These are phyloP conservation scores for Lasiodiplodia gonubiensis DNA, from an alignment of 2,329 filamentous ascomycete species.

Conservation along the genomic window DNA sequence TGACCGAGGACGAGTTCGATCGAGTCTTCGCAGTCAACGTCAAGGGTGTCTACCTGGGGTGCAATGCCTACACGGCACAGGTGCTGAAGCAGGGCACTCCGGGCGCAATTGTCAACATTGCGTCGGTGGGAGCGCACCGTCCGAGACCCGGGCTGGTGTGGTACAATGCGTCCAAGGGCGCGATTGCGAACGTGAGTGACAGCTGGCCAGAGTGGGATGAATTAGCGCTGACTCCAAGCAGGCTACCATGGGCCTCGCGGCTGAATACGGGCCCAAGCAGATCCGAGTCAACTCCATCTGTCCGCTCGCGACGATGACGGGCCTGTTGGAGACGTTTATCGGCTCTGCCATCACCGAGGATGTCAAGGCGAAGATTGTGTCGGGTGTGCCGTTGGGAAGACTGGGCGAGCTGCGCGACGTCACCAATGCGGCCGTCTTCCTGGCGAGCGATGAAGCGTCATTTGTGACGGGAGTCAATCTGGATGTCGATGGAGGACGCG, in stretches of 20 bases:
- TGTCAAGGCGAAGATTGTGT: slow-evolving; percentile 58
- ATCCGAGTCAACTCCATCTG: slow-evolving; percentile 77
- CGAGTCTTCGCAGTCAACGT: slow-evolving; percentile 72
- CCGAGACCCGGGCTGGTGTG: slow-evolving; percentile 69
- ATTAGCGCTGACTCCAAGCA: slow-evolving; percentile 8
- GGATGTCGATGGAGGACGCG: slow-evolving; percentile 47
- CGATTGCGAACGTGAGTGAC: slow-evolving; percentile 61
- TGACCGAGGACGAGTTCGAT: slow-evolving; percentile 71
- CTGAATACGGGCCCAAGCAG: slow-evolving; percentile 74
- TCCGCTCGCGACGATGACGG: slow-evolving; percentile 71
- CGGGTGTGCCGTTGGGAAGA: slow-evolving; percentile 63
- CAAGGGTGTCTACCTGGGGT: slow-evolving; percentile 68
- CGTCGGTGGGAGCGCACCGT: slow-evolving; percentile 67
- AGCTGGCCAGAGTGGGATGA: not conserved
- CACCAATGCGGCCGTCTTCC: slow-evolving; percentile 61
- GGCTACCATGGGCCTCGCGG: slow-evolving; percentile 70
- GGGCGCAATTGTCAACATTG: slow-evolving; percentile 69
- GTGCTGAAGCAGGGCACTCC: slow-evolving; percentile 63
- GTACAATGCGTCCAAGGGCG: slow-evolving; percentile 74
- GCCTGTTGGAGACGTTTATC: slow-evolving; percentile 64
- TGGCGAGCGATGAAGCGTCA: slow-evolving; percentile 63
- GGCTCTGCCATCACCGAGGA: slow-evolving; percentile 66
- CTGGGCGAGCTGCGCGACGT: slow-evolving; percentile 68
- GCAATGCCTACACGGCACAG: slow-evolving; percentile 65
- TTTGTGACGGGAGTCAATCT: slow-evolving; percentile 64